Conservation (phyloP, 345 rosid genomes). For the Aquilaria malaccensis region DNA sequence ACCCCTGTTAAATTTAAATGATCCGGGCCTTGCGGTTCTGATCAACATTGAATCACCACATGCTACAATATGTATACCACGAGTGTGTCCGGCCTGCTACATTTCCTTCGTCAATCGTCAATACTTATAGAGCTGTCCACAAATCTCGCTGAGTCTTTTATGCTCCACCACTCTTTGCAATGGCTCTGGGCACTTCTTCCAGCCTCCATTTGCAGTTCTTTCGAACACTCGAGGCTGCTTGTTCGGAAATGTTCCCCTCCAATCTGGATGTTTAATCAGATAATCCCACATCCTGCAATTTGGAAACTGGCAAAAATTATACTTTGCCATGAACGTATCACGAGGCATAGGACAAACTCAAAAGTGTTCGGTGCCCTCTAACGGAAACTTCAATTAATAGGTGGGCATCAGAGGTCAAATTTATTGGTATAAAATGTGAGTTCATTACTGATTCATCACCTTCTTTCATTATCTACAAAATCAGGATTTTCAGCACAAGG, state of each 20-base stretch:
- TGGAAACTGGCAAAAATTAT: neutral
- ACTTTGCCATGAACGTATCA: neutral
- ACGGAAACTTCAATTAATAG: neutral
- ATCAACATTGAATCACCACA: too few species aligned
- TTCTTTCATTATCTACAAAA: conserved; percentile 55
- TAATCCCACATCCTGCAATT: conserved; percentile 57
- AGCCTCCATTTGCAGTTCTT: conserved; percentile 47
- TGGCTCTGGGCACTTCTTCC: conserved; percentile 21
- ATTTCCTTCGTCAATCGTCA: too few species aligned
- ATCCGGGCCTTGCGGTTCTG: too few species aligned
- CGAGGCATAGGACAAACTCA: neutral
- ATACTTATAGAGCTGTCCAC: too few species aligned
- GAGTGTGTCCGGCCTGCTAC: too few species aligned
- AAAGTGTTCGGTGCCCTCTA: too few species aligned
- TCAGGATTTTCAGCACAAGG: conserved; percentile 85
- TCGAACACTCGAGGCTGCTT: conserved; percentile 56
- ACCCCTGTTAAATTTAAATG: too few species aligned
- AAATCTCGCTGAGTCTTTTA: too few species aligned
- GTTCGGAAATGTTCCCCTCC: conserved; percentile 52
- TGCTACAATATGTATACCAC: too few species aligned
- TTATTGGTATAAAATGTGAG: neutral
- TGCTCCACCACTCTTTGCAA: too few species aligned
- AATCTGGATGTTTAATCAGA: conserved; percentile 48
- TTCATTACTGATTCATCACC: conserved; percentile 24
- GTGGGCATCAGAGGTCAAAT: neutral